Percentiles rank a stretch among this genome's conserved stretches.
phyloP scores from a whole-genome alignment of 257 asterid species.

The Nicotiana knightiana region DNA sequence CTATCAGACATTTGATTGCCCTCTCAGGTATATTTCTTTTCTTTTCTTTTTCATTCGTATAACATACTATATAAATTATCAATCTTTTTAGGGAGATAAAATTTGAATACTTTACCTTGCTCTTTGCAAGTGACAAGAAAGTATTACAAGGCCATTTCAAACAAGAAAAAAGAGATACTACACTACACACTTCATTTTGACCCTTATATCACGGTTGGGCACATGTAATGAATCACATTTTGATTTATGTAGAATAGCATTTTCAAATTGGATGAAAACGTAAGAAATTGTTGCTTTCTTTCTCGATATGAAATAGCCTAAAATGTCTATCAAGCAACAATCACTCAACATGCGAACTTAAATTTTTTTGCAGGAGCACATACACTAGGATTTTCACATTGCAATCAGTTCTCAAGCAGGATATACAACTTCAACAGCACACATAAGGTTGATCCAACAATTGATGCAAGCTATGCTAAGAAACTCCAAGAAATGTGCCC shows the following conservation, averaged over 20 bases:
- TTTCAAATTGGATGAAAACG: too few relatives aligned
- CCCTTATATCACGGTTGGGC: too few relatives aligned
- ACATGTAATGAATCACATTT: too few relatives aligned
- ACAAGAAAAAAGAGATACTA: too few relatives aligned
- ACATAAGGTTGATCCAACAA: slow-evolving; percentile 42
- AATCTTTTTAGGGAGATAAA: background rate
- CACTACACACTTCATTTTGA: too few relatives aligned
- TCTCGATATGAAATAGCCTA: background rate
- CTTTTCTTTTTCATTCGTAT: too few relatives aligned
- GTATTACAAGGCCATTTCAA: too few relatives aligned
- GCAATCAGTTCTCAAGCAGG: slow-evolving; percentile 57
- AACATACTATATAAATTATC: background rate
- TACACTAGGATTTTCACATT: slow-evolving; percentile 74
- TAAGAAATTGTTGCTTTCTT: too few relatives aligned
- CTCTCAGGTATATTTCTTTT: slow-evolving; percentile 41
- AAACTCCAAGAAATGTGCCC: slow-evolving; percentile 69
- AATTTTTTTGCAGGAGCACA: slow-evolving; percentile 51
- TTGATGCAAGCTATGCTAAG: slow-evolving; percentile 40
- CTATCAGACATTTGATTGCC: slow-evolving; percentile 59
- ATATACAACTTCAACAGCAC: slow-evolving; percentile 47
- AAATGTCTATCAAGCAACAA: background rate
- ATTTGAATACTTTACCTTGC: background rate
- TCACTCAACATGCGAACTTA: background rate
- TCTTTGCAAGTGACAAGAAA: background rate
- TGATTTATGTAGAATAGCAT: too few relatives aligned